phyloP scores from a whole-genome alignment of 495 filamentous ascomycete species.

The Cetradonia linearis region DNA sequence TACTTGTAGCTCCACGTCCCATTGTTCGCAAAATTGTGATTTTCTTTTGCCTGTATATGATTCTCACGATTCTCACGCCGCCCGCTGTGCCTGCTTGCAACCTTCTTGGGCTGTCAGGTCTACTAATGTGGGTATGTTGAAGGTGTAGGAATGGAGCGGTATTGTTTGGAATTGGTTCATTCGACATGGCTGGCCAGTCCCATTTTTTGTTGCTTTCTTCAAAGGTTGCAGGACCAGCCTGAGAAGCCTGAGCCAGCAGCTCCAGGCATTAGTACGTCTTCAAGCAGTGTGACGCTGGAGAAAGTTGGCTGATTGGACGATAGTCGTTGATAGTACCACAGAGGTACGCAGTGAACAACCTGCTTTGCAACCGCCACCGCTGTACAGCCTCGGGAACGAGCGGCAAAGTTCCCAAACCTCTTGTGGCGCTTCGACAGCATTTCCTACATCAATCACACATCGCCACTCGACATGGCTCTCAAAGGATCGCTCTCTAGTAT shows the following conservation, averaged over 20 bases:
- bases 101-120: conserved; percentile 5
- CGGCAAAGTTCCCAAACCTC: conserved; percentile 29
- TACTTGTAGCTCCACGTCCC: conserved; percentile 12
- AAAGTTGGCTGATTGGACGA: conserved; percentile 1
- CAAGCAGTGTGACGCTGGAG: not conserved
- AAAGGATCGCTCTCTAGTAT: conserved; percentile 36
- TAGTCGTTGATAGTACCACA: conserved; percentile 23
- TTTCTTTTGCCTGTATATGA: conserved; percentile 10
- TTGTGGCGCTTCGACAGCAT: not conserved
- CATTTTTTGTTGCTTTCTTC: conserved; percentile 23
- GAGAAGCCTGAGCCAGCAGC: conserved; percentile 17
- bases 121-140: conserved; percentile 9
- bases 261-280: conserved; percentile 4
- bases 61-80: not conserved
- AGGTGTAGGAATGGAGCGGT: conserved; percentile 21
- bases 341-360: conserved; percentile 44
- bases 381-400: conserved; percentile 34
- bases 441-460: conserved; percentile 22
- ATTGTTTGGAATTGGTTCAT: conserved; percentile 21
- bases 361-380: conserved; percentile 40
- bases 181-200: conserved; percentile 26
- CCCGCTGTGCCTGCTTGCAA: conserved; percentile 1
- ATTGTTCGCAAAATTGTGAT: conserved; percentile 16
- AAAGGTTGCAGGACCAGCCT: conserved; percentile 20
- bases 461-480: conserved; percentile 34